phyloP scores from a whole-genome alignment of 345 rosid genomes.

The Aquilaria yunnanensis region DNA sequence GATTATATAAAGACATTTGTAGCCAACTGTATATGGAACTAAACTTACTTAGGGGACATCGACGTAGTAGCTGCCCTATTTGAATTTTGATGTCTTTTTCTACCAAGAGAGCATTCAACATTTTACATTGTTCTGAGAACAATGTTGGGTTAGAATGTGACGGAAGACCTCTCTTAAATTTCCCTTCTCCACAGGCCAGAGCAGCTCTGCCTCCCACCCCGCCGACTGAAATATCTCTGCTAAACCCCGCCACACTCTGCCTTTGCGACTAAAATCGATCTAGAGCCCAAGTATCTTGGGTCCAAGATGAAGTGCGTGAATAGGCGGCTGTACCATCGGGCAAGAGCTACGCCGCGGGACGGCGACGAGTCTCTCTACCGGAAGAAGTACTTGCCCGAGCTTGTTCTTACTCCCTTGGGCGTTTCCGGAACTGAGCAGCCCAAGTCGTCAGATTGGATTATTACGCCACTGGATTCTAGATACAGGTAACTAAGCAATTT shows the following conservation, averaged over 20 bases:
- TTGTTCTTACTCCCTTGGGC: conserved; percentile 81
- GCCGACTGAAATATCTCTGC: too few species aligned
- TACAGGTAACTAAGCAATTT: conserved; percentile 40
- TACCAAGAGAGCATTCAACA: too few species aligned
- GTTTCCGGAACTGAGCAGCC: conserved; percentile 42
- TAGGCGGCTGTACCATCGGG: neutral
- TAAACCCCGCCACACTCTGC: neutral
- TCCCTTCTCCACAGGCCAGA: neutral
- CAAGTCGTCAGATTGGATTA: conserved; percentile 36
- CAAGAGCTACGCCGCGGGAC: conserved; percentile 10
- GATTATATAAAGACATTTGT: too few species aligned
- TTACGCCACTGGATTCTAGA: conserved; percentile 69
- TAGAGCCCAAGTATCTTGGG: conserved; percentile 5
- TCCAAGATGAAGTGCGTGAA: conserved; percentile 1
- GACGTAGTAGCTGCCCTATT: too few species aligned
- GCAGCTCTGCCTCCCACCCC: too few species aligned
- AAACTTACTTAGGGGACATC: too few species aligned
- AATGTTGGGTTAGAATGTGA: too few species aligned
- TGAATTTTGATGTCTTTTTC: too few species aligned
- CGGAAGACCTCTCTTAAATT: neutral
- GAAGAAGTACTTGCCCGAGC: conserved; percentile 42
- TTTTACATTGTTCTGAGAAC: too few species aligned
- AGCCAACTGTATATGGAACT: too few species aligned
- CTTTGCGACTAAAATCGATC: conserved; percentile 11
- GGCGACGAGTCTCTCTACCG: conserved; percentile 30